Evolutionary conservation across 2,329 filamentous ascomycete genomes (phyloP), one percentile per base, ranked within the genome.

Genomic region (Pseudogymnoascus destructans): DNA sequence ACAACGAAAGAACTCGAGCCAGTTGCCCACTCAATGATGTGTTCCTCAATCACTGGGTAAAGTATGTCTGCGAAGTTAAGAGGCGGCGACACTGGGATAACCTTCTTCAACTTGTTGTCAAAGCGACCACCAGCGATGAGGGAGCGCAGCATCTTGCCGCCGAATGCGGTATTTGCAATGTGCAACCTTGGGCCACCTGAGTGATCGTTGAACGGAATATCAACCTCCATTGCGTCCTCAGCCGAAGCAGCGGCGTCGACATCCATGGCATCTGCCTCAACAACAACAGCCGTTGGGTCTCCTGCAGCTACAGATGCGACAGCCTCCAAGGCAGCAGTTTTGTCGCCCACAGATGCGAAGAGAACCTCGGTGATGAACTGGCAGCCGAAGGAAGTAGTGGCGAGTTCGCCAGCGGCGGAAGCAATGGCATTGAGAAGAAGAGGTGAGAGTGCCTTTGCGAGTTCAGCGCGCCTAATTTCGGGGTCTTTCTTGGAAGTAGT

Each of bases 401-500:
- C 79, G 17, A 98, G 78, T 35, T 85, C 80, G 2, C 76, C 73
- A 1, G 90, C 81, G 21, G 84, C 80, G 1, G 81, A 75, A 1
- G 81, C 78, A 60, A 97, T 85, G 36, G 88, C 81, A 42, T 83
- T 79, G 27, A 98, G 77, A 2, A 97, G 75, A 27, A 84, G 79
- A 1, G 87, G 83, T 1, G 89, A 90, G 25, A 95, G 74, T 9
- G 83, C 79, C 60, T 83, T 81, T 19, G 89, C 75, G 40, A 98
- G 76, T 70, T 96, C 93, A 64, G 81, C 78, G 59, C 87, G 82
- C 60, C 93, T 82, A 19, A 79, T 73, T 58, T 86, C 84, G 0
- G 89, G 78, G 59, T 95, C 89, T 73, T 98, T 98, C 75, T 97
- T 98, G 63, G 89, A 95, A 1, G 91, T 97, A 11, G 79, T 84